A percentile compares a stretch with the other conserved stretches of the same genome.
phyloP scores from a whole-genome alignment of 139 green algal species.

The Picochlorum sp. region DNA sequence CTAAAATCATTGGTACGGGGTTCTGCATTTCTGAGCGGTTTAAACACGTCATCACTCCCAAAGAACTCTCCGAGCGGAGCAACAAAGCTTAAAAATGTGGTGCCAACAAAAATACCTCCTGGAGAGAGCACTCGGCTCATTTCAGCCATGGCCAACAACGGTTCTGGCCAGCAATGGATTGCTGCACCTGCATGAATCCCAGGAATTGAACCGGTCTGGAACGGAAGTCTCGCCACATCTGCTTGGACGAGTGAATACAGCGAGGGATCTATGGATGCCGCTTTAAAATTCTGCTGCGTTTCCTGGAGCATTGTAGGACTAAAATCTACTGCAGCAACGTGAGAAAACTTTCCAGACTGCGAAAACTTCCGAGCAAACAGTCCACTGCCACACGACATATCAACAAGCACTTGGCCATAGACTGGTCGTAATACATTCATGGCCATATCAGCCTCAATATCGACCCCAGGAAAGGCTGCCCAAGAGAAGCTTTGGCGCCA shows the following conservation, averaged over 20 bases:
- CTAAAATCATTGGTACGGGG: slow-evolving; percentile 25
- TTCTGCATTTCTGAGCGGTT: slow-evolving; percentile 33
- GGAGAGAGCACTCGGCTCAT: slow-evolving; percentile 84
- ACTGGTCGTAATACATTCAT: slow-evolving; percentile 47
- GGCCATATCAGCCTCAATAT: slow-evolving; percentile 63
- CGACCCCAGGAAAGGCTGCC: slow-evolving; percentile 71
- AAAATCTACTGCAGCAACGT: slow-evolving; percentile 76
- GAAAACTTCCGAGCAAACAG: slow-evolving; percentile 86
- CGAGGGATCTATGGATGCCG: slow-evolving; percentile 22
- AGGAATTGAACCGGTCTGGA: slow-evolving; percentile 67
- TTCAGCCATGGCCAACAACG: slow-evolving; percentile 67
- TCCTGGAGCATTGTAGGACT: slow-evolving; percentile 85
- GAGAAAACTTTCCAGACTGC: slow-evolving; percentile 45
- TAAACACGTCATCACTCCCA: slow-evolving; percentile 50
- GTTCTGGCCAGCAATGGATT: slow-evolving; percentile 95
- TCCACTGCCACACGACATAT: slow-evolving; percentile 86
- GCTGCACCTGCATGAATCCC: slow-evolving; percentile 90
- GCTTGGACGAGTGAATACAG: slow-evolving; percentile 60
- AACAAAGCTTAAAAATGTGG: slow-evolving; percentile 70
- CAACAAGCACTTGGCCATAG: slow-evolving; percentile 49
- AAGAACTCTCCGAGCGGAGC: slow-evolving; percentile 67
- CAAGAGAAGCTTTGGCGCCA: slow-evolving; percentile 86
- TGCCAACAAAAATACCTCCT: slow-evolving; percentile 86
- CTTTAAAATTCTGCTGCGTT: slow-evolving; percentile 47
- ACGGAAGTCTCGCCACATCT: slow-evolving; percentile 82